A percentile compares a stretch with the other conserved stretches of the same genome.
Evolutionary conservation across 257 asterid genomes (phyloP).

Genomic region (Solanum appendiculatum): DNA sequence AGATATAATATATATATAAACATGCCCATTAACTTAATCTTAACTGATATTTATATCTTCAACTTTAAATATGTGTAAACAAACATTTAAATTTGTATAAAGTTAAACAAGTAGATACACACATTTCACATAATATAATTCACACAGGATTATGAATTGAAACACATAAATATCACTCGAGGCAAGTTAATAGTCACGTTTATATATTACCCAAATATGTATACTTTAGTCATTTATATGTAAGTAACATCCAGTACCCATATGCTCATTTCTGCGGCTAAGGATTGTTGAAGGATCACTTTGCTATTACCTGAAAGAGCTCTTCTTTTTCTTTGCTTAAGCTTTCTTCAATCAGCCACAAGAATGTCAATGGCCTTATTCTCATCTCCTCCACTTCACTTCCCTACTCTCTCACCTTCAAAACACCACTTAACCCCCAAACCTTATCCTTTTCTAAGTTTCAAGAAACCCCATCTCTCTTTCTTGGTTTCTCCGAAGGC

Average conservation of each 20-base stretch:
- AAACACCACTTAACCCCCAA: slow-evolving; percentile 16
- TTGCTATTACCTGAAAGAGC: background rate
- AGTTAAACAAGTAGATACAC: no score
- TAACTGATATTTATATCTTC: no score
- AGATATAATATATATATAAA: background rate
- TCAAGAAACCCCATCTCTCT: slow-evolving; percentile 16
- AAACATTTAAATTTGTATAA: no score
- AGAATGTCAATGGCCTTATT: slow-evolving; percentile 36
- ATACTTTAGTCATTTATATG: background rate
- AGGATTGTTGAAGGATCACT: background rate
- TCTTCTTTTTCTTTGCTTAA: background rate
- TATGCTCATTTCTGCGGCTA: background rate
- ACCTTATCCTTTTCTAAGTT: slow-evolving; percentile 19
- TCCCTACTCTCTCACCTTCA: slow-evolving; percentile 27
- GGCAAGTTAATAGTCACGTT: no score
- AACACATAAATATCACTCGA: no score
- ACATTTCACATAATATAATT: no score
- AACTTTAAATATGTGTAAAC: no score
- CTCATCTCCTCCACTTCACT: slow-evolving; percentile 41
- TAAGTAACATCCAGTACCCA: background rate
- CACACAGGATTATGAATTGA: no score
- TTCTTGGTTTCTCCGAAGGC: slow-evolving; percentile 14
- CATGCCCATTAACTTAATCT: no score
- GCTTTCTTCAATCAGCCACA: background rate
- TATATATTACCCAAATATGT: background rate